These are phyloP conservation scores for Phytophthora rubi DNA, from an alignment of 352 stramenopile species.

Conservation along the genomic window DNA sequence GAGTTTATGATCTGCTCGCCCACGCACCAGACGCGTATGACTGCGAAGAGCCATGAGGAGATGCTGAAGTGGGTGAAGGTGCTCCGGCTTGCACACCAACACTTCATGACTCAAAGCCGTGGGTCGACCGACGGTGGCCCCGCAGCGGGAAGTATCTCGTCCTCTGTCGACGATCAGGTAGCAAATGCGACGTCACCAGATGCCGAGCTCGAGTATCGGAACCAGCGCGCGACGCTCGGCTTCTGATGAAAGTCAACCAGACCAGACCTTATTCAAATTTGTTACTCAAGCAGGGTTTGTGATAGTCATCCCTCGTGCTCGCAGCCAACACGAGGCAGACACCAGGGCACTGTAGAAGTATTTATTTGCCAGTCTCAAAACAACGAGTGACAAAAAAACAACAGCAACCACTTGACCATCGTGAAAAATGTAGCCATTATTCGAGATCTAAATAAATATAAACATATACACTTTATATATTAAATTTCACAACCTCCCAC, in stretches of 20 bases:
- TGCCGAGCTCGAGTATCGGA: conserved; percentile 47
- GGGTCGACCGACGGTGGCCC: conserved; percentile 36
- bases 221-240: conserved; percentile 67
- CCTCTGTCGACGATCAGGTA: conserved; percentile 35
- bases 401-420: background rate
- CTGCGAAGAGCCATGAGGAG: conserved; percentile 73
- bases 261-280: conserved; percentile 20
- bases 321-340: background rate
- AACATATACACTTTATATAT: conserved; percentile 14
- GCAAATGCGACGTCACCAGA: conserved; percentile 34
- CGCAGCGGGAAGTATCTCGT: conserved; percentile 26
- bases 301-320: conserved; percentile 7
- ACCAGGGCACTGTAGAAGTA: conserved; percentile 36
- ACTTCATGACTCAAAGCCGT: conserved; percentile 53
- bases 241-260: conserved; percentile 47
- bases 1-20: conserved; percentile 84
- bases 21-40: conserved; percentile 77
- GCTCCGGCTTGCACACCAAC: conserved; percentile 55
- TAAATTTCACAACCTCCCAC: background rate
- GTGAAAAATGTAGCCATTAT: conserved; percentile 5
- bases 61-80: conserved; percentile 77
- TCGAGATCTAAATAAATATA: background rate
- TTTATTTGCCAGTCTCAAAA: conserved; percentile 37
- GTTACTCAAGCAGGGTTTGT: conserved; percentile 35
- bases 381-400: conserved; percentile 2